Evolutionary conservation across 805 yeast species (phyloP), one percentile per base, ranked within the genome.

Genomic region (Hanseniaspora hatyaiensis): DNA sequence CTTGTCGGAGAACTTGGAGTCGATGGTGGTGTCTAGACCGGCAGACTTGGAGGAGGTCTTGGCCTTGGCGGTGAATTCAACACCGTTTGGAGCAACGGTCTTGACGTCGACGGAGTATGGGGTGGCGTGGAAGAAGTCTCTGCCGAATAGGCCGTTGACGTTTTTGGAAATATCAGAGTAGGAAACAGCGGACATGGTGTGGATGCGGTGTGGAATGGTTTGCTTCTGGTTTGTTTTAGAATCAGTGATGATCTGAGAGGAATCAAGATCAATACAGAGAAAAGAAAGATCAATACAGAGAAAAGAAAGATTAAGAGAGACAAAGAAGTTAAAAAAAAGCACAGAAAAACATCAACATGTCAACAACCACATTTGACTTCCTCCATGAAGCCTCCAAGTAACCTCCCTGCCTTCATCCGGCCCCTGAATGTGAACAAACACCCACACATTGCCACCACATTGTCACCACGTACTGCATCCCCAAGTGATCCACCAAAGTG

Each of bases 51-150:
- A 75, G 60, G 80, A 74, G 54, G 80, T 73, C 72, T 86, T 87
- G 66, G 95, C 96, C 74, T 85, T 86, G 64, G 86, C 84, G 61
- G 92, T 76, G 78, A 92, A 92, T 52, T 86, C 75, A 51, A 89
- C 96, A 60, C 96, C 96, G 67, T 87, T 89, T 66, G 96, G 95
- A 59, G 98, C 95, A 56, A 75, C 76, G 57, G 97, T 82, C 74
- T 84, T 82, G 61, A 89, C 78, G 63, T 85, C 95, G 57, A 92
- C 75, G 51, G 92, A 70, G 57, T 92, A 92, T 54, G 92, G 84
- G 55, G 89, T 70, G 57, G 75, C 71, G 74, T 92, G 97, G 81
- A 74, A 92, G 79, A 87, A 92, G 71, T 92, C 98, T 69, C 73
- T 81, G 71, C 76, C 74, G 65, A 92, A 77, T 60, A 92, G 77